Conservation (phyloP, 1,284 basidiomycete species). For the Ustilago bromivora region DNA sequence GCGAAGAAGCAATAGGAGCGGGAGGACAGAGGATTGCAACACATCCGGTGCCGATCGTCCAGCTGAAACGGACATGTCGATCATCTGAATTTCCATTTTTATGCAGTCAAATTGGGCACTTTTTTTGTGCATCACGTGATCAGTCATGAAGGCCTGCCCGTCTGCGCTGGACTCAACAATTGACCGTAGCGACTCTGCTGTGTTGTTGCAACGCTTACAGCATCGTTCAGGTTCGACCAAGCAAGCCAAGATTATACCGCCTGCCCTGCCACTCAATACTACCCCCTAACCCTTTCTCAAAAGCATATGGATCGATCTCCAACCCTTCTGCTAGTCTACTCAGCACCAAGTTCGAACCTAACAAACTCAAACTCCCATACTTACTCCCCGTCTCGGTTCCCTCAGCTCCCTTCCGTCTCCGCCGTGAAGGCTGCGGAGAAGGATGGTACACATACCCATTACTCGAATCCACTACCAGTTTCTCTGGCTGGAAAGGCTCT, state of each 20-base stretch:
- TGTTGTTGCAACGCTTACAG: neutral
- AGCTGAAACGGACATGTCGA: constrained; percentile 28
- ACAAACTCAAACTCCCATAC: constrained; percentile 60
- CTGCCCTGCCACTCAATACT: constrained; percentile 46
- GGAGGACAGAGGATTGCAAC: neutral
- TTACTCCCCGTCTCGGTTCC: neutral
- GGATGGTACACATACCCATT: constrained; percentile 69
- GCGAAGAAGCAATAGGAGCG: neutral
- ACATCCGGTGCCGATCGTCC: constrained; percentile 9
- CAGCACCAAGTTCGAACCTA: constrained; percentile 60
- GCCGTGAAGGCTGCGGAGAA: constrained; percentile 43
- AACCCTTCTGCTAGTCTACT: constrained; percentile 52
- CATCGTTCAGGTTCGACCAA: constrained; percentile 10
- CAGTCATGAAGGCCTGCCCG: neutral
- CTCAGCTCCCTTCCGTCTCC: neutral
- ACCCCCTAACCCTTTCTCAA: constrained; percentile 27
- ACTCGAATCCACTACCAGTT: constrained; percentile 51
- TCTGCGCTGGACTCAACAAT: no score
- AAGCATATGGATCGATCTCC: constrained; percentile 46
- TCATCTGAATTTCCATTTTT: constrained; percentile 7
- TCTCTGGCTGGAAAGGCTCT: constrained; percentile 51
- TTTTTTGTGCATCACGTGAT: neutral
- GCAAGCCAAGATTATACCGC: constrained; percentile 25
- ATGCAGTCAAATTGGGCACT: neutral
- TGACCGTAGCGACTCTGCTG: no score